Base-by-base conservation (phyloP, 2,329 filamentous ascomycete species). In the Cryphonectria parasitica region DNA sequence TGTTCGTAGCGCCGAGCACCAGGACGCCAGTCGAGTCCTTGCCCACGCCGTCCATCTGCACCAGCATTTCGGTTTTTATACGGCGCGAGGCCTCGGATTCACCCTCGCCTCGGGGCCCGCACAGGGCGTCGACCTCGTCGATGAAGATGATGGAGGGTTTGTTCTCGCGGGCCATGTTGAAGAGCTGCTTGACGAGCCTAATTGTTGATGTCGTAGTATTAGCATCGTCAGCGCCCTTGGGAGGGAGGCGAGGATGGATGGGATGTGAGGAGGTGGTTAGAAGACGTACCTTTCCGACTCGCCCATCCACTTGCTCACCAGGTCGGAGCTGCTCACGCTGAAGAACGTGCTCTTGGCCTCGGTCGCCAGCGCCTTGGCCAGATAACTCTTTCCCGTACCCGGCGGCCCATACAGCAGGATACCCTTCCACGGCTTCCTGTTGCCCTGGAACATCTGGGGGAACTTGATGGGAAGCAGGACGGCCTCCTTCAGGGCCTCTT, bases 281-380 rank as follows among this genome's bases (percentile, higher is more conserved):
- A 11, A 39, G 36, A 67, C 71, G 19, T 84, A 97, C 93, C 94
- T 90, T 89, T 99, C 96, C 86, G 93, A 97, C 83, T 99, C 96
- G 84, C 96, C 96, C 96, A 99, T 99, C 96, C 96, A 99, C 80
- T 99, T 99, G 81, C 94, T 97, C 72, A 99, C 96, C 81, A 99
- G 82, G 80, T 99, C 96, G 79, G 94, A 97, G 86, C 93, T 97
- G 83, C 93, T 97, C 75, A 99, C 95, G 78, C 94, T 98, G 87
- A 99, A 99, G 80, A 99, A 99, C 3, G 96, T 98, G 82, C 95
- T 98, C 82, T 99, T 98, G 71, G 96, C 96, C 82, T 99, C 96
- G 25, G 96, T 99, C 67, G 96, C 96, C 66, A 99, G 95, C 2
- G 96, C 96, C 82, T 98, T 99, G 73, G 96, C 96, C 68, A 99